Conservation (phyloP, 495 filamentous ascomycete species). For the Podospora anserina region DNA sequence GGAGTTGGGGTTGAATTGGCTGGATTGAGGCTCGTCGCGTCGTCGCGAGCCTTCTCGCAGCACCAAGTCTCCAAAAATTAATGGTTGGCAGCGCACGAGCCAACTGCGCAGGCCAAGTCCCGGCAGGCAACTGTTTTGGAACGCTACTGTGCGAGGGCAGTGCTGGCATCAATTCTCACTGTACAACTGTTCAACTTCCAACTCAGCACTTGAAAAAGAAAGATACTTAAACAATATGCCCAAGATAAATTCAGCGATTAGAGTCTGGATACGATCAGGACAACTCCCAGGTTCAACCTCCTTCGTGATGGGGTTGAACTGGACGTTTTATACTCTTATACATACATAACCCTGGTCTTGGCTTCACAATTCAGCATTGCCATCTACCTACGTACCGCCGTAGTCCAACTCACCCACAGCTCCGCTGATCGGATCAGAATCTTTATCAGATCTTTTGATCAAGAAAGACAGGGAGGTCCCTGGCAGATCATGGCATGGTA, state of each 20-base stretch:
- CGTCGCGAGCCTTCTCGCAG: conserved; percentile 4
- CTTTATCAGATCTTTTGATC: conserved; percentile 3
- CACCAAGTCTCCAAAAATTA: conserved; percentile 20
- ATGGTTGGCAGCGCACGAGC: conserved; percentile 8
- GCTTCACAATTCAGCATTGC: background rate
- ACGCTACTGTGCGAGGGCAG: background rate
- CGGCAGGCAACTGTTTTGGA: background rate
- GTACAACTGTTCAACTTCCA: background rate
- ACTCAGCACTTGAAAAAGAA: background rate
- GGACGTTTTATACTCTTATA: background rate
- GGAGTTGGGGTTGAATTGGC: background rate
- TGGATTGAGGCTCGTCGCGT: conserved; percentile 11
- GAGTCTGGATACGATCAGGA: background rate
- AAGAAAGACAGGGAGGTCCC: background rate
- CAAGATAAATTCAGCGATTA: background rate
- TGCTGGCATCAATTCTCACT: background rate
- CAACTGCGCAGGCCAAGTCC: conserved; percentile 4
- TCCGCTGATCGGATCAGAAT: conserved; percentile 7
- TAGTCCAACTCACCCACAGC: background rate
- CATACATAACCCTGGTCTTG: background rate
- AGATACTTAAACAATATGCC: background rate
- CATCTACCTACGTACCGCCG: too few species aligned
- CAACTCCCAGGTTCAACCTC: background rate
- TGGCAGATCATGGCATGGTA: background rate
- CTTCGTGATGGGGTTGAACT: background rate